Base-by-base conservation (phyloP, 177 flowering plant genomes). In the Telopea speciosissima region DNA sequence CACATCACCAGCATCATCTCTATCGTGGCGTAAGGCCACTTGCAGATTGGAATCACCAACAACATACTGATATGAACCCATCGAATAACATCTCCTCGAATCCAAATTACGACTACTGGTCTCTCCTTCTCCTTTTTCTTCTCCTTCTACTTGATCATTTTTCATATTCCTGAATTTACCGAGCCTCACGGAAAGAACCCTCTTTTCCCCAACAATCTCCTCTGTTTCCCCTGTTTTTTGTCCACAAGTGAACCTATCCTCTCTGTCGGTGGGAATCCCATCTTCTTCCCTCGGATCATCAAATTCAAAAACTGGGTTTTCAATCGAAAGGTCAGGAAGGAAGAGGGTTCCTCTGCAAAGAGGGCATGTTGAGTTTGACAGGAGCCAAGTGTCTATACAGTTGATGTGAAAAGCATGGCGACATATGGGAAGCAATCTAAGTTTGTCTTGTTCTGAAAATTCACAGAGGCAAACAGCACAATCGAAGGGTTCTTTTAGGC, bases 361-460 rank as follows among this genome's bases (percentile, higher is more conserved):
- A 28, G 97, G 98, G 79, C 98, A 93, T 12, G 97, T 84, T 4
- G 97, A 88, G 72, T 93, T 88, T 33, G 98, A 89, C 31, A 89
- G 85, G 0, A 93, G 88, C 98, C 98, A 93, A 6, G 97, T 89
- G 64, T 93, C 97, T 33, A 93, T 88, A 69, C 98, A 93, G 62
- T 80, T 45, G 5, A 88, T 82, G 71, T 93, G 98, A 62, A 91
- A 93, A 54, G 98, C 97, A 81, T 93, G 98, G 69, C 92, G 81
- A 67, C 98, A 93, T 2, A 72, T 42, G 1, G 97, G 97, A 60
- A 93, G 88, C 81, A 89, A 79, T 73, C 92, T 84, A 21, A 93
- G 86, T 74, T 81, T 79, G 75, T 93, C 98, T 8, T 77, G 63
- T 16, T 81, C 82, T 16, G 87, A 76, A 62, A 91, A 93, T 73